These are phyloP conservation scores for Amylostereum areolatum DNA, from an alignment of 1,284 basidiomycete species.

Conservation along the genomic window DNA sequence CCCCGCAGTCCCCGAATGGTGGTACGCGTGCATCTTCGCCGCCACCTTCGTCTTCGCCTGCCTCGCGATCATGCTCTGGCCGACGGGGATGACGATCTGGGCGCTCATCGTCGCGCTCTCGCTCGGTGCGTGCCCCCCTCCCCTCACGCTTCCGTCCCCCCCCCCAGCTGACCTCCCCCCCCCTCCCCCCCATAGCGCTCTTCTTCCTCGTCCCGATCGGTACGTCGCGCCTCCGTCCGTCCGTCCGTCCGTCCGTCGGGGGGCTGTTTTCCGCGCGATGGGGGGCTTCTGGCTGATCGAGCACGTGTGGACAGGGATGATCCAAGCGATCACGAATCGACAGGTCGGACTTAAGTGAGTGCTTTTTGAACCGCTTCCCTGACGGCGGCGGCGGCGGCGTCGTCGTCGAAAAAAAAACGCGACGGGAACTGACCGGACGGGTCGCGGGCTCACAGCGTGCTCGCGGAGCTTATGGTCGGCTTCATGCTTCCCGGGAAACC, in stretches of 20 bases:
- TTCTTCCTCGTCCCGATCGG: conserved; percentile 31
- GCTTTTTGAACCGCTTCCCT: too few species aligned
- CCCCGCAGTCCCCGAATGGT: conserved; percentile 77
- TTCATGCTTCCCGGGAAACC: conserved; percentile 48
- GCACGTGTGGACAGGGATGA: conserved; percentile 41
- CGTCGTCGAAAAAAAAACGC: too few species aligned
- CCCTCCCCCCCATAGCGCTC: conserved; percentile 7
- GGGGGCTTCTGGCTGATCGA: too few species aligned
- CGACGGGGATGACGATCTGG: conserved; percentile 36
- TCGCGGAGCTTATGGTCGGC: conserved; percentile 56
- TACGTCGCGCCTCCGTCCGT: neutral
- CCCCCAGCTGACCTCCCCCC: too few species aligned
- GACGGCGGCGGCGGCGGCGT: too few species aligned
- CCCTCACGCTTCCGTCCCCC: too few species aligned
- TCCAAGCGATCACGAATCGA: conserved; percentile 59
- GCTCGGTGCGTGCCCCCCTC: conserved; percentile 26
- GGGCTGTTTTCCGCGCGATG: too few species aligned
- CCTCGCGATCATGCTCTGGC: conserved; percentile 45
- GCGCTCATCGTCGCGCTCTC: conserved; percentile 43
- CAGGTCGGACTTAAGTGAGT: conserved; percentile 49
- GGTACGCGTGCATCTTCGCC: conserved; percentile 49
- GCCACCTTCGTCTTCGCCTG: conserved; percentile 48
- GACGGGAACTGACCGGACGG: too few species aligned
- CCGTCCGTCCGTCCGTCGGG: too few species aligned
- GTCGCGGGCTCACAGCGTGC: conserved; percentile 27